Evolutionary conservation across 192 early-diverging fungal species (phyloP).

Genomic region (Coemansia sp.): DNA sequence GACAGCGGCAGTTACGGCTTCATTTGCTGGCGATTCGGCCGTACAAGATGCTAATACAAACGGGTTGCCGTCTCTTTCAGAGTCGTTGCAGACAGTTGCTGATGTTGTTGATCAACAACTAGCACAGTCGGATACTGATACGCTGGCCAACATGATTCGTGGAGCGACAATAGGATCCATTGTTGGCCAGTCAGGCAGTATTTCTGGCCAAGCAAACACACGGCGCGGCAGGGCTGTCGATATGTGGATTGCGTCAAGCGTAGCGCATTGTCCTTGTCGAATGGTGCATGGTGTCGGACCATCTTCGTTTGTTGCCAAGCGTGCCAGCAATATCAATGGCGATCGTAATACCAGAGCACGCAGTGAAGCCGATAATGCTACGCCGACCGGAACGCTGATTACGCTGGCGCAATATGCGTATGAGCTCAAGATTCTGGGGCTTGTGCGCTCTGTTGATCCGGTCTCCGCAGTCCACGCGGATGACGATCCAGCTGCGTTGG

Average conservation of each 20-base stretch:
- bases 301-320: slow-evolving; percentile 39
- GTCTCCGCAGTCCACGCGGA: slow-evolving; percentile 21
- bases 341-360: no score
- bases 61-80: slow-evolving; percentile 26
- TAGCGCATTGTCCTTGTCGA: slow-evolving; percentile 51
- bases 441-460: slow-evolving; percentile 41
- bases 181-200: background rate
- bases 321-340: background rate
- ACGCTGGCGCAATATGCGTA: slow-evolving; percentile 32
- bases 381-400: slow-evolving; percentile 38
- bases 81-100: slow-evolving; percentile 6
- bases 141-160: background rate
- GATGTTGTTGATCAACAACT: background rate
- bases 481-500: slow-evolving; percentile 30
- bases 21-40: background rate
- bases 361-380: slow-evolving; percentile 8
- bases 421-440: slow-evolving; percentile 32
- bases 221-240: slow-evolving; percentile 20
- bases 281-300: slow-evolving; percentile 41
- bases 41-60: background rate
- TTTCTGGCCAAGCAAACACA: background rate
- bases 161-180: background rate
- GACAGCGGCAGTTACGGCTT: background rate
- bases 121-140: background rate
- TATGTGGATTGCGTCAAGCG: slow-evolving; percentile 45